A percentile compares a stretch with the other conserved stretches of the same genome.
phyloP scores from a whole-genome alignment of 495 filamentous ascomycete genomes.

The Entonaema liquescens region DNA sequence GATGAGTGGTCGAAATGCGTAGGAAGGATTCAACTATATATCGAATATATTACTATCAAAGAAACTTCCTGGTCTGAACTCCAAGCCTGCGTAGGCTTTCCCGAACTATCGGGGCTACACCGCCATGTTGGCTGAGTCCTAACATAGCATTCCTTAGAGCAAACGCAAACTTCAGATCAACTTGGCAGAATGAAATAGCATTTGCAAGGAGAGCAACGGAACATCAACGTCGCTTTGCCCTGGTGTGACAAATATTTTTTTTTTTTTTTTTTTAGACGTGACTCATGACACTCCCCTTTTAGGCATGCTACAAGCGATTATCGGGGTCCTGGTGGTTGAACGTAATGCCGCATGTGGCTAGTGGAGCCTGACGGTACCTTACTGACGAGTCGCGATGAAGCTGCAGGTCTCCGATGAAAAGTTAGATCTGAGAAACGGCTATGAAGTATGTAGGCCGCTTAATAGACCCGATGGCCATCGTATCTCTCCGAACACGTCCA shows the following conservation, averaged over 20 bases:
- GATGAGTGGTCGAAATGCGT: constrained; percentile 40
- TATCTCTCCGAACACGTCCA: constrained; percentile 18
- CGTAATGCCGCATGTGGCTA: constrained; percentile 41
- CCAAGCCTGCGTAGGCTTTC: constrained; percentile 36
- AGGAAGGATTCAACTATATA: constrained; percentile 40
- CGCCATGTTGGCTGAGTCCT: constrained; percentile 43
- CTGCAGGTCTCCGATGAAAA: constrained; percentile 43
- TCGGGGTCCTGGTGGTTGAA: constrained; percentile 40
- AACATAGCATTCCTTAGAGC: constrained; percentile 21
- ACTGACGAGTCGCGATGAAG: constrained; percentile 27
- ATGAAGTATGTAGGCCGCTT: constrained; percentile 21
- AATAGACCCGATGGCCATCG: constrained; percentile 18
- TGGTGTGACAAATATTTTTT: constrained; percentile 28
- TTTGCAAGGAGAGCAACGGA: constrained; percentile 28
- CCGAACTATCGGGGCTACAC: constrained; percentile 41
- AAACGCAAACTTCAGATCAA: constrained; percentile 35
- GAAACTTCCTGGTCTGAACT: constrained; percentile 22
- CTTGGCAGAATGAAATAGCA: constrained; percentile 29
- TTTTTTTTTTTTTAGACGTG: constrained; percentile 30
- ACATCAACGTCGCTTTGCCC: constrained; percentile 16
- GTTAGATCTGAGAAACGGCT: constrained; percentile 41
- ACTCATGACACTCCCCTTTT: constrained; percentile 33
- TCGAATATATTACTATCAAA: constrained; percentile 27
- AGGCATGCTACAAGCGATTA: constrained; percentile 35
- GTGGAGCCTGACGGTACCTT: constrained; percentile 40